Percentiles rank a stretch among this genome's conserved stretches.
phyloP scores from a whole-genome alignment of 768 basidiomycete species.

The Mycena pura region DNA sequence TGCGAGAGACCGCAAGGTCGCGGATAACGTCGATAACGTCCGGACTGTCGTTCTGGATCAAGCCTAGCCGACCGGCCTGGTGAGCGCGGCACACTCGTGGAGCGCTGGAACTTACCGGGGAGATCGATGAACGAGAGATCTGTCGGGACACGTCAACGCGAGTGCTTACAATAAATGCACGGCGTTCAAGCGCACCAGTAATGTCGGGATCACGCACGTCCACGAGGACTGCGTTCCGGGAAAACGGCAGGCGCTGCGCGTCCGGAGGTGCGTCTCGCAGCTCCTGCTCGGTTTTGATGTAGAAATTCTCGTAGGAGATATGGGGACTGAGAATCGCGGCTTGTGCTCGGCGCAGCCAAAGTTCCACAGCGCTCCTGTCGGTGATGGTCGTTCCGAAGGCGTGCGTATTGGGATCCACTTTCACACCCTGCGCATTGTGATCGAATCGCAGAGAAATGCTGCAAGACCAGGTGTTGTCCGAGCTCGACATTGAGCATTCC shows the following conservation, averaged over 20 bases:
- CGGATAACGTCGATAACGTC: slow-evolving; percentile 53
- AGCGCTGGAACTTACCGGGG: slow-evolving; percentile 48
- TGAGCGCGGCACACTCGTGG: no score
- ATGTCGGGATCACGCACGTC: slow-evolving; percentile 50
- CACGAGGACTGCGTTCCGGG: slow-evolving; percentile 57
- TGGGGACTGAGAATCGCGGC: slow-evolving; percentile 59
- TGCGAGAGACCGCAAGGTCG: slow-evolving; percentile 54
- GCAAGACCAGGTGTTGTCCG: slow-evolving; percentile 49
- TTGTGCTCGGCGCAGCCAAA: slow-evolving; percentile 64
- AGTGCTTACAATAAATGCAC: no score
- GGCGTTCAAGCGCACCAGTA: slow-evolving; percentile 26
- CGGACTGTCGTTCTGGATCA: slow-evolving; percentile 61
- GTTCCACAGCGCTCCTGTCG: slow-evolving; percentile 53
- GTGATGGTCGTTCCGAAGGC: slow-evolving; percentile 51
- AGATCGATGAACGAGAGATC: slow-evolving; percentile 62
- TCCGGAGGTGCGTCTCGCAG: slow-evolving; percentile 24
- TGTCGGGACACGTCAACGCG: background rate
- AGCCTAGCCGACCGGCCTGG: no score
- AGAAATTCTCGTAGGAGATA: slow-evolving; percentile 33
- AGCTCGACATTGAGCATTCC: slow-evolving; percentile 57
- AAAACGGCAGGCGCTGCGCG: slow-evolving; percentile 41
- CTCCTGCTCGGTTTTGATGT: slow-evolving; percentile 33
- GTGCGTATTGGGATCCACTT: slow-evolving; percentile 6
- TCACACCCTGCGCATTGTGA: slow-evolving; percentile 26
- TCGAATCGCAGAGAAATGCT: slow-evolving; percentile 48